Conservation (phyloP, 2,329 filamentous ascomycete species). For the Penicillium sp. region DNA sequence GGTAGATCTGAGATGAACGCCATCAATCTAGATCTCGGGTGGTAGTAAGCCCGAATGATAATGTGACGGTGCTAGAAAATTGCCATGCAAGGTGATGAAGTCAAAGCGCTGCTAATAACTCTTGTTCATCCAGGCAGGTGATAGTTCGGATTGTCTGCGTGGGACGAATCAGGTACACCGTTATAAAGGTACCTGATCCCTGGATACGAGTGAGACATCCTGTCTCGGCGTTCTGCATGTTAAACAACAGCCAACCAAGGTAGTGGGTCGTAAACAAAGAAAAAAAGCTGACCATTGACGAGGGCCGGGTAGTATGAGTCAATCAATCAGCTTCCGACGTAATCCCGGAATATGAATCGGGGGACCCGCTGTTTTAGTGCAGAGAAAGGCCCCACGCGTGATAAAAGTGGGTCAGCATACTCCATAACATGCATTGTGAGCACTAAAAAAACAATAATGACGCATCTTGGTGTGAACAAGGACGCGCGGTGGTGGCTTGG, state of each 20-base stretch:
- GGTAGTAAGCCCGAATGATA: slow-evolving; percentile 10
- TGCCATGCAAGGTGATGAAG: slow-evolving; percentile 4
- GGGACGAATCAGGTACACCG: slow-evolving; percentile 5
- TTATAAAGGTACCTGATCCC: not conserved
- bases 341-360: not conserved
- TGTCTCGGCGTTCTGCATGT: slow-evolving; percentile 15
- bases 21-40: slow-evolving; percentile 8
- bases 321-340: slow-evolving; percentile 13
- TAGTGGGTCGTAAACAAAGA: slow-evolving; percentile 3
- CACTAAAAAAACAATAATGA: slow-evolving; percentile 4
- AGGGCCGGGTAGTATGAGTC: slow-evolving; percentile 9
- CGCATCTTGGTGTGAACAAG: slow-evolving; percentile 6
- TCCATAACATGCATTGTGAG: slow-evolving; percentile 2
- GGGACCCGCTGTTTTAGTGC: slow-evolving; percentile 2
- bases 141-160: not conserved
- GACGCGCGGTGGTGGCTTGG: slow-evolving; percentile 4
- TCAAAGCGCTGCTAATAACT: not conserved
- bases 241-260: slow-evolving; percentile 4
- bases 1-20: slow-evolving; percentile 3
- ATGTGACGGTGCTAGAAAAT: not conserved
- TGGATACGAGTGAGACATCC: not conserved
- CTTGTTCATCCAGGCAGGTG: not conserved
- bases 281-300: not conserved
- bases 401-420: slow-evolving; percentile 3
- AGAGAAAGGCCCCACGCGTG: slow-evolving; percentile 13